These are phyloP conservation scores for Urostyla sp. DNA, from an alignment of 73 alveolate genomes.

Conservation along the genomic window DNA sequence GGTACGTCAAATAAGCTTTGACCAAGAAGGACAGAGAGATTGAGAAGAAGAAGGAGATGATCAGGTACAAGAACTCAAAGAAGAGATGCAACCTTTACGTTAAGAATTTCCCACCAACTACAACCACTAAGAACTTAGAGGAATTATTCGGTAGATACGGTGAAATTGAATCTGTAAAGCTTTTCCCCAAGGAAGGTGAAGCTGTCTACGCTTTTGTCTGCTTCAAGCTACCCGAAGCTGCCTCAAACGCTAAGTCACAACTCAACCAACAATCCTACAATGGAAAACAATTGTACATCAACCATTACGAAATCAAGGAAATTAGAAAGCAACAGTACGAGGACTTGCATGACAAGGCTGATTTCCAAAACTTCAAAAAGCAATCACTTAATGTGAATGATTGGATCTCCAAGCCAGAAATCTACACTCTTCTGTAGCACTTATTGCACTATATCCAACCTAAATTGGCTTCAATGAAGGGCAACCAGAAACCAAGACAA, in stretches of 20 bases:
- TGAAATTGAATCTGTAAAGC: conserved; percentile 82
- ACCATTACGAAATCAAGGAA: conserved; percentile 62
- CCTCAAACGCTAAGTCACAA: conserved; percentile 71
- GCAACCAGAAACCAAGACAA: neutral
- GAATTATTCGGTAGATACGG: conserved; percentile 82
- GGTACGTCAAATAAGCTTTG: conserved; percentile 56
- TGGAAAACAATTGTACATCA: conserved; percentile 55
- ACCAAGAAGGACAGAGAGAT: conserved; percentile 50
- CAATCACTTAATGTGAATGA: conserved; percentile 43
- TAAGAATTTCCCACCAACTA: conserved; percentile 85
- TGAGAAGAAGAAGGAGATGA: conserved; percentile 30
- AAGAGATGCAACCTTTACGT: conserved; percentile 85
- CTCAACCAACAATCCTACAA: conserved; percentile 12
- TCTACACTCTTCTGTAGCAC: conserved; percentile 13
- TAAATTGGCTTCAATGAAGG: too few relatives aligned
- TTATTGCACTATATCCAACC: neutral
- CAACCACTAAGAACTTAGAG: conserved; percentile 78
- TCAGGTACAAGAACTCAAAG: conserved; percentile 47
- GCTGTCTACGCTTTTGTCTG: conserved; percentile 90
- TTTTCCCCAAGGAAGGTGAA: conserved; percentile 71
- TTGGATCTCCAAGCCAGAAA: conserved; percentile 30
- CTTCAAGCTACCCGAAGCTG: conserved; percentile 84
- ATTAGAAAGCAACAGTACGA: conserved; percentile 57
- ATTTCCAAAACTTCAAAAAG: conserved; percentile 35
- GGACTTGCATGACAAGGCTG: conserved; percentile 59